Conservation (phyloP, 2,329 filamentous ascomycete species). For the Pseudocercospora vitis region DNA sequence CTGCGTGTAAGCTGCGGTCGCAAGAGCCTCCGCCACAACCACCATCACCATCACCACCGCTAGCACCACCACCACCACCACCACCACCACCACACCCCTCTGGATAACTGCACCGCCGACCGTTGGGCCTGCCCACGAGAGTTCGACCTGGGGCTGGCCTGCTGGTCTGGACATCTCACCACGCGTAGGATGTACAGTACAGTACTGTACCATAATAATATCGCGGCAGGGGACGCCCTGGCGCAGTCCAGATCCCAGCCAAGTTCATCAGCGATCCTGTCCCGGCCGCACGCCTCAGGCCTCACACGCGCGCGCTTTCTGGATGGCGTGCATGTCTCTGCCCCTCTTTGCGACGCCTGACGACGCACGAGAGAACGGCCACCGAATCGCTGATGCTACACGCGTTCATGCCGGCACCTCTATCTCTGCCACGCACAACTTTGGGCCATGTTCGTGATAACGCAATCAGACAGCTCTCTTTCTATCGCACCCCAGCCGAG, state of each 20-base stretch:
- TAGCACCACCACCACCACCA: background rate
- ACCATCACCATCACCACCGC: too few species aligned
- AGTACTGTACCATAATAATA: background rate
- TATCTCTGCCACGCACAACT: background rate
- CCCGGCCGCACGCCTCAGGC: background rate
- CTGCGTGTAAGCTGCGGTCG: background rate
- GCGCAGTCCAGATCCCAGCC: background rate
- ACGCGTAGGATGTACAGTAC: background rate
- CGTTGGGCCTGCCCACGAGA: background rate
- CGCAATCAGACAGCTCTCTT: background rate
- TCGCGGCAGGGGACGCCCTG: background rate
- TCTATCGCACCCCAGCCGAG: background rate
- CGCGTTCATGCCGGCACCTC: conserved; percentile 3
- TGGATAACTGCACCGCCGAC: too few species aligned
- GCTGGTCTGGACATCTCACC: background rate
- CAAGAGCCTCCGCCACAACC: background rate
- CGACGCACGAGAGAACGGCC: background rate
- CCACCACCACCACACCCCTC: background rate
- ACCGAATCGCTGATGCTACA: background rate
- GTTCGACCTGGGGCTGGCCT: background rate
- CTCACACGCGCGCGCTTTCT: background rate
- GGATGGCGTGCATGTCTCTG: background rate
- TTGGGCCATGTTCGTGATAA: background rate
- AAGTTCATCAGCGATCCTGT: background rate
- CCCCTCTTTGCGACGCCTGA: background rate